These are phyloP conservation scores for Epichloe sibirici DNA, from an alignment of 2,329 filamentous ascomycete genomes.

Conservation along the genomic window DNA sequence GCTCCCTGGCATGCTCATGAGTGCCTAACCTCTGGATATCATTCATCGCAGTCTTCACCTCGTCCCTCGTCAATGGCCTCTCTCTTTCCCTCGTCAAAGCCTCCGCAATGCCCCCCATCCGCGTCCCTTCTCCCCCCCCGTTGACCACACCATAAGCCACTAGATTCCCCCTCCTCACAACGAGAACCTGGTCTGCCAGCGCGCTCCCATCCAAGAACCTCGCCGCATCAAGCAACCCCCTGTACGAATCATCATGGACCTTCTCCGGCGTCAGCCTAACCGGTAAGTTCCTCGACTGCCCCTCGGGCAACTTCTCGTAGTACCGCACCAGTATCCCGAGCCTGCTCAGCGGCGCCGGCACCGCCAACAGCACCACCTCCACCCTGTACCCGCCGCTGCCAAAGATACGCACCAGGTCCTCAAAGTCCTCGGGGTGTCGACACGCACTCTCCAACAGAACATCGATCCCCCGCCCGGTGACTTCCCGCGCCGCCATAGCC, in stretches of 20 bases:
- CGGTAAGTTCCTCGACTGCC: constrained; percentile 22
- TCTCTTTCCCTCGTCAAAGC: constrained; percentile 16
- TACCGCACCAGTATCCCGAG: constrained; percentile 30
- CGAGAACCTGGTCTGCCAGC: constrained; percentile 23
- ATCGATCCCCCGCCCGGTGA: constrained; percentile 18
- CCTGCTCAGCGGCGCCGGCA: constrained; percentile 27
- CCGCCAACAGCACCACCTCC: constrained; percentile 29
- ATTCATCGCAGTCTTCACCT: constrained; percentile 13
- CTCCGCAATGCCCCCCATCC: constrained; percentile 8
- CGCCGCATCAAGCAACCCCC: constrained; percentile 26
- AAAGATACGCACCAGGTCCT: constrained; percentile 23
- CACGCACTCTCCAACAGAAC: constrained; percentile 34
- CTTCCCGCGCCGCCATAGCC: constrained; percentile 23
- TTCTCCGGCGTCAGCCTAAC: constrained; percentile 28
- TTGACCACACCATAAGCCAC: constrained; percentile 19
- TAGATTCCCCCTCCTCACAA: constrained; percentile 26
- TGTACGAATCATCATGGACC: constrained; percentile 35
- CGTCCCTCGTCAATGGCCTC: constrained; percentile 15
- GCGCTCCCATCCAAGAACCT: constrained; percentile 22
- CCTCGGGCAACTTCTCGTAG: constrained; percentile 23
- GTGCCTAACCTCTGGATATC: constrained; percentile 15
- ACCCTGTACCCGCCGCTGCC: constrained; percentile 23
- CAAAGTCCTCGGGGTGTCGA: constrained; percentile 30
- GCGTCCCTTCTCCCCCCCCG: background rate
- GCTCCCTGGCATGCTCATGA: constrained; percentile 10